Conservation (phyloP, 2,329 filamentous ascomycete genomes). For the Aspergillus udagawae region DNA sequence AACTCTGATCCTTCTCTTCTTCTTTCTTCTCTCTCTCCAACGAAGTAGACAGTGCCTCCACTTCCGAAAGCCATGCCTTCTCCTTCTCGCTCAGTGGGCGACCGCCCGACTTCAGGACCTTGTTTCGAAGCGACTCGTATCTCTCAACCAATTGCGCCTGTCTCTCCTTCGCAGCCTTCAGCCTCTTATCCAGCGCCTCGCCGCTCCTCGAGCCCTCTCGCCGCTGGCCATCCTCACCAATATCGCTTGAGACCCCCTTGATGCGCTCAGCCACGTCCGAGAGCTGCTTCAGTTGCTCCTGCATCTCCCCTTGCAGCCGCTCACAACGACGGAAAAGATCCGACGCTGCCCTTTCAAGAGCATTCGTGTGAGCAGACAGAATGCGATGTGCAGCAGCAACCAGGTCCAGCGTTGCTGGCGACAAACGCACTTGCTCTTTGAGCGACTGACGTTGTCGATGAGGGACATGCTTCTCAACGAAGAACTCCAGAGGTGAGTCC, state of each 20-base stretch:
- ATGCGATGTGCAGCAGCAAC: conserved; percentile 46
- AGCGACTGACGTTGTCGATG: conserved; percentile 41
- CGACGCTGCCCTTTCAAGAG: conserved; percentile 45
- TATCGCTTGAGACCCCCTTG: conserved; percentile 38
- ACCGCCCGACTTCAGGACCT: conserved; percentile 40
- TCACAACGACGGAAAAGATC: conserved; percentile 52
- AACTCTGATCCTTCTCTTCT: conserved; percentile 20
- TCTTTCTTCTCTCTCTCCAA: conserved; percentile 24
- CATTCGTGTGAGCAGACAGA: conserved; percentile 43
- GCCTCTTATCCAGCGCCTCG: conserved; percentile 35
- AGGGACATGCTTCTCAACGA: conserved; percentile 41
- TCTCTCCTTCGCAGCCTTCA: conserved; percentile 37
- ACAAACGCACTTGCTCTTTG: conserved; percentile 45
- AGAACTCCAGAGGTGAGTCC: conserved; percentile 34
- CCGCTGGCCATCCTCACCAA: conserved; percentile 33
- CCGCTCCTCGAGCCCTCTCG: conserved; percentile 29
- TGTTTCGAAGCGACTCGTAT: conserved; percentile 43
- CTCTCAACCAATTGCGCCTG: conserved; percentile 39
- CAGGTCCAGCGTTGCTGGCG: conserved; percentile 45
- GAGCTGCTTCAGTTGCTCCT: conserved; percentile 44
- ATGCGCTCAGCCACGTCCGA: conserved; percentile 44
- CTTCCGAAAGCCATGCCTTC: conserved; percentile 42
- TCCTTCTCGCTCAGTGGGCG: conserved; percentile 46
- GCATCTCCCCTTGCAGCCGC: conserved; percentile 44
- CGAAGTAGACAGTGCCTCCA: conserved; percentile 36